These are phyloP conservation scores for Lithospermum erythrorhizon DNA, from an alignment of 257 asterid species.

Conservation along the genomic window DNA sequence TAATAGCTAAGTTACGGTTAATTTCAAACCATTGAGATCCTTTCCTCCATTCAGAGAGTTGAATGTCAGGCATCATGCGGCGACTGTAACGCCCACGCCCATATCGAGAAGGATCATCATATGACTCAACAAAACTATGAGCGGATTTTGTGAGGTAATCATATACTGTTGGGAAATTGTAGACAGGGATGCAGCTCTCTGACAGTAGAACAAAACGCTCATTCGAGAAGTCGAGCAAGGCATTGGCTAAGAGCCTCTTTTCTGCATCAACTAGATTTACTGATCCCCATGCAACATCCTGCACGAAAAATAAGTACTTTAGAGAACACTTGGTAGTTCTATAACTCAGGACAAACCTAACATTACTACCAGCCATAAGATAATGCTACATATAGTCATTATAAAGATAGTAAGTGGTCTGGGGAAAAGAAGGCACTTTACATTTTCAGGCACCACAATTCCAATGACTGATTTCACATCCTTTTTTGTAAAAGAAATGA, in stretches of 20 bases:
- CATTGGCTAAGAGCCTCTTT: slow-evolving; percentile 78
- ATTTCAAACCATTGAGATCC: slow-evolving; percentile 98
- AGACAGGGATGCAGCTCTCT: slow-evolving; percentile 83
- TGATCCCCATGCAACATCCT: slow-evolving; percentile 86
- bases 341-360: too few species aligned
- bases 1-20: slow-evolving; percentile 58
- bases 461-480: too few species aligned
- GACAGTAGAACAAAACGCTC: slow-evolving; percentile 87
- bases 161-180: slow-evolving; percentile 62
- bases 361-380: too few species aligned
- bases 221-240: slow-evolving; percentile 89
- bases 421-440: too few species aligned
- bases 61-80: slow-evolving; percentile 58
- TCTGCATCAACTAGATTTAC: slow-evolving; percentile 86
- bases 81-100: slow-evolving; percentile 93
- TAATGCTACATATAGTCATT: too few species aligned
- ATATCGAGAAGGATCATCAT: slow-evolving; percentile 74
- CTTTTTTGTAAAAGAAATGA: too few species aligned
- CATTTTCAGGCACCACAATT: too few species aligned
- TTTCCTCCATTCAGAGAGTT: slow-evolving; percentile 81
- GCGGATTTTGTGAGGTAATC: slow-evolving; percentile 47
- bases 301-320: slow-evolving; percentile 17
- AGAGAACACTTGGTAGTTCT: background rate
- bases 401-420: too few species aligned
- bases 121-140: slow-evolving; percentile 70